Evolutionary conservation across 441 rosid species (phyloP).

Genomic region (Mallotus japonicus): DNA sequence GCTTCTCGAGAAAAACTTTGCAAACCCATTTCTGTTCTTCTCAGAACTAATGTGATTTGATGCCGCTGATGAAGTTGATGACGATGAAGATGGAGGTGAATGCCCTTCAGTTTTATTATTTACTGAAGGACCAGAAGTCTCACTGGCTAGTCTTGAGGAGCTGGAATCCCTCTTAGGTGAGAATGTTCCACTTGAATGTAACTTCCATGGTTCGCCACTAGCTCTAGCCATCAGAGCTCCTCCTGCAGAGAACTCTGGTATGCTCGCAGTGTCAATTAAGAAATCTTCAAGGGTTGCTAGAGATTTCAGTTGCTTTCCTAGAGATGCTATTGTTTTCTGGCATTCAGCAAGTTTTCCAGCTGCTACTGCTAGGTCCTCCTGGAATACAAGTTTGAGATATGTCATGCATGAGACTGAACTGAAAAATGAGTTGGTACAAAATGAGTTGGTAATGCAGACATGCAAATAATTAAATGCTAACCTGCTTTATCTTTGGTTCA

Average conservation of each 20-base stretch:
- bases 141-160: constrained; percentile 30
- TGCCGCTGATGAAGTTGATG: constrained; percentile 39
- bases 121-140: constrained; percentile 25
- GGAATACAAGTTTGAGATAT: constrained; percentile 16
- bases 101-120: constrained; percentile 31
- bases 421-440: too few species aligned
- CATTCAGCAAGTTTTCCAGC: constrained; percentile 82
- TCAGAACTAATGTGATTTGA: constrained; percentile 51
- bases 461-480: constrained; percentile 14
- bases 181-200: constrained; percentile 44
- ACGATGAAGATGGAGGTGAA: constrained; percentile 37
- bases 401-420: not conserved
- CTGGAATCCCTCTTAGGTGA: constrained; percentile 40
- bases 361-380: constrained; percentile 78
- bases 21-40: constrained; percentile 85
- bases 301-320: constrained; percentile 78
- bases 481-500: constrained; percentile 78
- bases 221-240: constrained; percentile 29
- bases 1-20: constrained; percentile 78
- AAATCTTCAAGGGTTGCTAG: constrained; percentile 92
- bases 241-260: constrained; percentile 40
- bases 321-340: constrained; percentile 85
- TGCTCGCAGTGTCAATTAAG: constrained; percentile 63
- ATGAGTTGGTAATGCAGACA: not conserved
- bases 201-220: constrained; percentile 51